Base-by-base conservation (phyloP, 176 grass and related monocot species). In the Neostapfia colusana region DNA sequence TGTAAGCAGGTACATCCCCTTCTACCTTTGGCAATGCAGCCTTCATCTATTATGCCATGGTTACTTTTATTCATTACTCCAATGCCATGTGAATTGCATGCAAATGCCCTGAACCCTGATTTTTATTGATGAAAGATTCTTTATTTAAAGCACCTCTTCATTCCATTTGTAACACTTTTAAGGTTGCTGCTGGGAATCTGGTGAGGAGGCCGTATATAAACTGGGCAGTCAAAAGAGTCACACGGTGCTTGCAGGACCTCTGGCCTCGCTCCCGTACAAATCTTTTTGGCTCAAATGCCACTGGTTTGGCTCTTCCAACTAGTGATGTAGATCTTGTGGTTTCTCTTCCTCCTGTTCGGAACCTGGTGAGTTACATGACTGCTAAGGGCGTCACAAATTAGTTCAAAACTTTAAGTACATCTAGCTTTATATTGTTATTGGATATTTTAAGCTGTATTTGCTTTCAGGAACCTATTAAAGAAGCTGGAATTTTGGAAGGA, bases 401-500 rank as follows among this genome's bases (percentile, higher is more conserved):
- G 41, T 77, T 81, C 27, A 80, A 66, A 41, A 85, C 41, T 77
- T 82, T 28, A 81, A 67, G 36, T 91, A 69, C 48, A 58, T 51
- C 27, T 65, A 25, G 71, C 31, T 62, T 71, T 64, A 49, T 86
- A 63, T 53, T 72, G 42, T 63, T 51, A 42, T 68, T 68, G 24
- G 39, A 58, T 70, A 51, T 69, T 82, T 58, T 78, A 73, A 75
- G 16, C 27, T 85, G 17, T 43, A 38, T 15, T 76, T 93, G 60
- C 81, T 78, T 79, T 73, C 79, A 98, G 95, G 95, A 98, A 82
- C 91, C 95, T 76, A 98, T 98, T 74, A 98, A 98, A 88, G 95
- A 98, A 89, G 91, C 95, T 83, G 95, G 95, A 88, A 98, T 98
- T 82, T 92, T 98, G 87, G 95, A 98, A 88, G 95, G 95, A 68